These are phyloP conservation scores for Besnoitia besnoiti DNA, from an alignment of 169 alveolate species.

Conservation along the genomic window DNA sequence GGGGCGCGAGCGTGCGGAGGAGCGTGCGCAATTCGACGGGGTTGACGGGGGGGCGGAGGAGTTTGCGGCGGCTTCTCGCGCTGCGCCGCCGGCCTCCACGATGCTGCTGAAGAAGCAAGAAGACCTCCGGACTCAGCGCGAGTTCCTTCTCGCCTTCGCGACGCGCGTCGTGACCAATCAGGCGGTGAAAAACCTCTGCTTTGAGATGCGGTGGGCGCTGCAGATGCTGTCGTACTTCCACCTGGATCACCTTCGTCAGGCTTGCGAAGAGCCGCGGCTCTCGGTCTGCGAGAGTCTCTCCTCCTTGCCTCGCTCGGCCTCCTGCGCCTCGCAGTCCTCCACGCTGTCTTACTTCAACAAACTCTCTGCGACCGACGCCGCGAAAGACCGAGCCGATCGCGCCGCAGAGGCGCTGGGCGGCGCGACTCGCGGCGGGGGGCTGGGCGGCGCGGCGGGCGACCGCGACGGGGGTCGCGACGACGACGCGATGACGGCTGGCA, in stretches of 20 bases:
- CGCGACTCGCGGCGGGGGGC: background rate
- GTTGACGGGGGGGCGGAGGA: background rate
- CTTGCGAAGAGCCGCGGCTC: slow-evolving; percentile 36
- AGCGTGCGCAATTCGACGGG: background rate
- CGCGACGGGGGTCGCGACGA: background rate
- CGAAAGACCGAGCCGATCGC: background rate
- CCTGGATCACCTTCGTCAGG: slow-evolving; percentile 4
- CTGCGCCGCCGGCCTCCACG: background rate
- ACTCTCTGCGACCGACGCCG: background rate
- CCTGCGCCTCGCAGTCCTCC: background rate
- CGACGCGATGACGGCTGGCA: background rate
- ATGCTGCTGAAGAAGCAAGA: background rate
- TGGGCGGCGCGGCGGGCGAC: background rate
- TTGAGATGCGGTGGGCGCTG: background rate
- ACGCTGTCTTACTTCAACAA: background rate
- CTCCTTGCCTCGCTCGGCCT: background rate
- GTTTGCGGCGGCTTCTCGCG: background rate
- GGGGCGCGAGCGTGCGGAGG: background rate
- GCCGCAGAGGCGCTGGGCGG: slow-evolving; percentile 50
- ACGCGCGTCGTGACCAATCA: background rate
- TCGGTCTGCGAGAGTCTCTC: background rate
- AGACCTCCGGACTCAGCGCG: background rate
- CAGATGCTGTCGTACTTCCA: slow-evolving; percentile 6
- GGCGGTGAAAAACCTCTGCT: background rate
- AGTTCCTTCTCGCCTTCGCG: background rate